A percentile compares a stretch with the other conserved stretches of the same genome.
Conservation (phyloP, 495 filamentous ascomycete species). For the Aspergillus bertholletiae region DNA sequence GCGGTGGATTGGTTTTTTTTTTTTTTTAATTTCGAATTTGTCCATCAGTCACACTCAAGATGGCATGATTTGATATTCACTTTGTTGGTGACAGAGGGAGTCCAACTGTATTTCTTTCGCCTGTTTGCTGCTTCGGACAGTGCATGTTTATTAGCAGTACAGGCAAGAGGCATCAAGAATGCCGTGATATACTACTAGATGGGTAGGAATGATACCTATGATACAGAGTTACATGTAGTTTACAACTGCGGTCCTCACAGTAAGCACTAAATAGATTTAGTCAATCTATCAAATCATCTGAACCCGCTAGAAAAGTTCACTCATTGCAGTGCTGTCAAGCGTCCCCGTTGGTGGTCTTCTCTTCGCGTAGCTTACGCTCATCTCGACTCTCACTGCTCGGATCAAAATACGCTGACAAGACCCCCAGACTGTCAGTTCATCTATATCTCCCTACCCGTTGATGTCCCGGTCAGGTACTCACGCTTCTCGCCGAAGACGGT, state of each 20-base stretch:
- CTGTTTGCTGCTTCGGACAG: neutral
- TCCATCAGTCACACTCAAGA: neutral
- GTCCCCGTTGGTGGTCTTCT: neutral
- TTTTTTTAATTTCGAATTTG: neutral
- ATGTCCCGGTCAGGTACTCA: conserved; percentile 23
- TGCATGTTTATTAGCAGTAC: conserved; percentile 4
- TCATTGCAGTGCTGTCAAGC: too few species aligned
- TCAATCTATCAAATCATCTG: too few species aligned
- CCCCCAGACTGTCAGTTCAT: too few species aligned
- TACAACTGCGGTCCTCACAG: too few species aligned
- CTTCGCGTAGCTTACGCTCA: neutral
- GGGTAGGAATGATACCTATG: conserved; percentile 6
- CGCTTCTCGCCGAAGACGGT: conserved; percentile 55
- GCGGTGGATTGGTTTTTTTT: neutral
- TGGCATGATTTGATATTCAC: conserved; percentile 2
- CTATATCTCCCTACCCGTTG: neutral
- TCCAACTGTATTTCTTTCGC: conserved; percentile 9
- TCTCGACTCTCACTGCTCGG: conserved; percentile 43
- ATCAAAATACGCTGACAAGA: conserved; percentile 40
- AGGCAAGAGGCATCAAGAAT: conserved; percentile 6
- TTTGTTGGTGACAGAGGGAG: neutral
- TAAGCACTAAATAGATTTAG: too few species aligned
- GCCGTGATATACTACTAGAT: conserved; percentile 14
- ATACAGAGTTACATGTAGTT: neutral
- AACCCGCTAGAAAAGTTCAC: too few species aligned